Evolutionary conservation across 768 basidiomycete species (phyloP).

Genomic region (Auricularia auricula-judae): DNA sequence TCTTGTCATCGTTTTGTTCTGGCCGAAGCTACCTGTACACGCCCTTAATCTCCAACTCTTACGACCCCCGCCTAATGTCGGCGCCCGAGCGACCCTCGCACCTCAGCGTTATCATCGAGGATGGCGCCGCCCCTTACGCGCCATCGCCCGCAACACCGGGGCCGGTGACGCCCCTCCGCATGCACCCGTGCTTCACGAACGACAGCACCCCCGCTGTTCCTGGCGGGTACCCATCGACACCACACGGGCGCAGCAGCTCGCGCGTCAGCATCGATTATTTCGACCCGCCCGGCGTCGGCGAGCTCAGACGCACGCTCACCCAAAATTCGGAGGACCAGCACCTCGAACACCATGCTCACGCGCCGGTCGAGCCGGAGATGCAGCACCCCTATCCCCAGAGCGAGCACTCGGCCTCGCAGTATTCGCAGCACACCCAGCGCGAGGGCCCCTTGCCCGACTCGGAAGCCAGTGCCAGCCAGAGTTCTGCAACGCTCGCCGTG

Average conservation of each 20-base stretch:
- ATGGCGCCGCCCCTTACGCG: background rate
- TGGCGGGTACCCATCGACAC: background rate
- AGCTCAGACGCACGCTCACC: constrained; percentile 2
- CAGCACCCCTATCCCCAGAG: background rate
- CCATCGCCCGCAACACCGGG: background rate
- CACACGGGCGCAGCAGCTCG: background rate
- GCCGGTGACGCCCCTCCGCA: background rate
- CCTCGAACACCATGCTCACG: background rate
- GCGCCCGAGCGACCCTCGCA: background rate
- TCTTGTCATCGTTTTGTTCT: too few species aligned
- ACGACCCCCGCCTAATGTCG: too few species aligned
- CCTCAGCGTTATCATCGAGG: background rate
- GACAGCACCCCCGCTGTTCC: background rate
- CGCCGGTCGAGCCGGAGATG: background rate
- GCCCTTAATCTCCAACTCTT: too few species aligned
- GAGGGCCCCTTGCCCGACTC: background rate
- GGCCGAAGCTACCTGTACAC: too few species aligned
- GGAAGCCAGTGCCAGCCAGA: background rate
- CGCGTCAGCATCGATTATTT: constrained; percentile 7
- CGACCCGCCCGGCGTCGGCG: constrained; percentile 5
- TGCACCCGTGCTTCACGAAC: background rate
- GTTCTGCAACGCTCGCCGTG: background rate
- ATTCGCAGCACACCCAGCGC: too few species aligned
- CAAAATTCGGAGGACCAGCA: background rate
- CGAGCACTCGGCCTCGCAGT: too few species aligned